These are phyloP conservation scores for Chaetothyriales sp. DNA, from an alignment of 2,329 filamentous ascomycete genomes.

Conservation along the genomic window DNA sequence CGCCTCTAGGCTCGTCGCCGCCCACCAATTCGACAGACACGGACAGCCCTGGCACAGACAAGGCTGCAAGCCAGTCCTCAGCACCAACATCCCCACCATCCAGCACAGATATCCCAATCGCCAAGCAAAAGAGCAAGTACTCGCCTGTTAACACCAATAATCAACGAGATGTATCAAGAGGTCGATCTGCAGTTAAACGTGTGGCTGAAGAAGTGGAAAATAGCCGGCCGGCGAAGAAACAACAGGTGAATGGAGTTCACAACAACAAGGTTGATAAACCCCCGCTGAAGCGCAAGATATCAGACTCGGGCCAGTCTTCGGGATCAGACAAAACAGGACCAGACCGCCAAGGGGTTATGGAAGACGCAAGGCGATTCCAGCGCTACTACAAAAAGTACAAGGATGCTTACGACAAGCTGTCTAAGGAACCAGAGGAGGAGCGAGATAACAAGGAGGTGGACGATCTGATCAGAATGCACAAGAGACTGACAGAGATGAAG, in stretches of 20 bases:
- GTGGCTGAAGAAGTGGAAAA: conserved; percentile 24
- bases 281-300: neutral
- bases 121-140: conserved; percentile 21
- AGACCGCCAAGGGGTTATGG: conserved; percentile 23
- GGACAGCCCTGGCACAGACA: conserved; percentile 29
- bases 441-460: conserved; percentile 33
- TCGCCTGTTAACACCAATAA: conserved; percentile 15
- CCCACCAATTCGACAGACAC: conserved; percentile 46
- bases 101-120: conserved; percentile 11
- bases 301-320: conserved; percentile 11
- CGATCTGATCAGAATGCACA: conserved; percentile 30
- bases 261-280: conserved; percentile 24
- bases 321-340: conserved; percentile 23
- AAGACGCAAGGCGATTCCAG: conserved; percentile 37
- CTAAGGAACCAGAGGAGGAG: conserved; percentile 27
- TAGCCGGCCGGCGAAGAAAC: conserved; percentile 17
- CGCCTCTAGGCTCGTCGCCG: conserved; percentile 45
- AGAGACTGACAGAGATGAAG: conserved; percentile 17
- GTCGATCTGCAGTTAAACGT: conserved; percentile 21
- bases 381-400: conserved; percentile 43
- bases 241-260: conserved; percentile 29
- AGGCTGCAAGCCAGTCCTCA: conserved; percentile 26
- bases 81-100: conserved; percentile 32
- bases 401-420: conserved; percentile 36
- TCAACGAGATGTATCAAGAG: conserved; percentile 6